Conservation (phyloP, 371 early-diverging fungal genomes). For the Batkoa obscura region DNA sequence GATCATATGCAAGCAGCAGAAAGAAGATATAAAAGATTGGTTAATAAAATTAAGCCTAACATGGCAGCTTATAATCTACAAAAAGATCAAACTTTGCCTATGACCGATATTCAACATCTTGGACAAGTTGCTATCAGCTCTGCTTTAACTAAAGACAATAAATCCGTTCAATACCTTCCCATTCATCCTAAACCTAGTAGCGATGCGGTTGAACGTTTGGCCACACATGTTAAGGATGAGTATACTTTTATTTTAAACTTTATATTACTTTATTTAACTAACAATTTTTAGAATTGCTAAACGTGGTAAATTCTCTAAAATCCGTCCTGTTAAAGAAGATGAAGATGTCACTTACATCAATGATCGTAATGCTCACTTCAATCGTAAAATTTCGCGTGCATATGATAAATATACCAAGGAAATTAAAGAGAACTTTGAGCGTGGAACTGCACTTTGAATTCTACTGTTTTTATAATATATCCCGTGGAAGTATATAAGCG, state of each 20-base stretch:
- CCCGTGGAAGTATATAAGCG: no score
- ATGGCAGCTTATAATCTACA: conserved; percentile 46
- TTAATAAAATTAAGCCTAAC: conserved; percentile 66
- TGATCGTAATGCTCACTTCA: conserved; percentile 85
- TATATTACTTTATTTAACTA: not conserved
- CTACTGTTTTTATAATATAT: no score
- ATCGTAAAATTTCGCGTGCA: conserved; percentile 80
- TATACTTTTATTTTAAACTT: conserved; percentile 15
- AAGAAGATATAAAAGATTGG: conserved; percentile 67
- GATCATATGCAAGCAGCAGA: conserved; percentile 72
- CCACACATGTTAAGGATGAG: conserved; percentile 55
- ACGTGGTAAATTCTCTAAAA: conserved; percentile 43
- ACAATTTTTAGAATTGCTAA: conserved; percentile 26
- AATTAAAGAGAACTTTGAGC: conserved; percentile 70
- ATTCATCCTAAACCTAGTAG: conserved; percentile 34
- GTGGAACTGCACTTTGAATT: conserved; percentile 55
- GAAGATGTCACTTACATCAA: conserved; percentile 93
- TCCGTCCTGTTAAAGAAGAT: conserved; percentile 44
- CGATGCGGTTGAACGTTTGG: conserved; percentile 53
- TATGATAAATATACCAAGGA: conserved; percentile 88
- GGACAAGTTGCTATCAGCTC: not conserved
- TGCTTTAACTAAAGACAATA: conserved; percentile 9
- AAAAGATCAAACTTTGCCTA: conserved; percentile 20
- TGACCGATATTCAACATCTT: not conserved
- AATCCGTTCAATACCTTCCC: conserved; percentile 30